Percentiles rank a stretch among this genome's conserved stretches.
phyloP scores from a whole-genome alignment of 495 filamentous ascomycete species.

The Massariosphaeria phaeospora region DNA sequence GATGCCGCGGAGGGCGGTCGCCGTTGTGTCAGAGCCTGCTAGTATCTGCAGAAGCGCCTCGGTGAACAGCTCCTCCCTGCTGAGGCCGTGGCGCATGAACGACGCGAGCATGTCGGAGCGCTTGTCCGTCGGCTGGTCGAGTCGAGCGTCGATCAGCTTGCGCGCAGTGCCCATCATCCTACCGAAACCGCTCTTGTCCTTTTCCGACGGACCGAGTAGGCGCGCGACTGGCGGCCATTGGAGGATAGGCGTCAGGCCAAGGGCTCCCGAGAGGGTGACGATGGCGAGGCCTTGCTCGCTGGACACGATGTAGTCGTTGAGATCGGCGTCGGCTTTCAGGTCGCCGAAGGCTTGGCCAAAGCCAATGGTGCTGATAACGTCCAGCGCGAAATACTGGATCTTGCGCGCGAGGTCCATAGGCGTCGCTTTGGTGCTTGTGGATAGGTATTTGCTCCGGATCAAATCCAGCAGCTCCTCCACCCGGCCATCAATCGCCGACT shows the following conservation, averaged over 20 bases:
- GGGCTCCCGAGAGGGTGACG: constrained; percentile 8
- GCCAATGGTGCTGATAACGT: constrained; percentile 45
- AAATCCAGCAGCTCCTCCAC: constrained; percentile 30
- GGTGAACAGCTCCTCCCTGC: constrained; percentile 37
- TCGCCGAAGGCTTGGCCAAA: constrained; percentile 45
- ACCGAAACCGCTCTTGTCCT: constrained; percentile 22
- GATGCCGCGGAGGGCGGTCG: constrained; percentile 13
- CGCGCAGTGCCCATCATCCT: constrained; percentile 27
- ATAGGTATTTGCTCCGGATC: constrained; percentile 37
- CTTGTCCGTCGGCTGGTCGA: constrained; percentile 26
- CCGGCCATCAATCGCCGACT: constrained; percentile 29
- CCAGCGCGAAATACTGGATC: constrained; percentile 45
- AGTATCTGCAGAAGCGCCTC: constrained; percentile 39
- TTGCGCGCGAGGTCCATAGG: constrained; percentile 44
- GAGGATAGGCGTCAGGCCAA: constrained; percentile 9
- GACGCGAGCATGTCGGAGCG: constrained; percentile 41
- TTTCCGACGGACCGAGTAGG: constrained; percentile 24
- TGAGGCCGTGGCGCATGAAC: constrained; percentile 41
- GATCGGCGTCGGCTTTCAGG: constrained; percentile 46
- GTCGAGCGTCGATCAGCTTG: constrained; percentile 7
- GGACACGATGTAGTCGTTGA: constrained; percentile 46
- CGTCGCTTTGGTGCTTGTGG: constrained; percentile 17
- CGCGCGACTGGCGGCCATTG: constrained; percentile 10
- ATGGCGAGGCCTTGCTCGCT: constrained; percentile 33
- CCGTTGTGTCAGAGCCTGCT: constrained; percentile 29